A percentile compares a stretch with the other conserved stretches of the same genome.
Conservation (phyloP, 768 basidiomycete species). For the Hygrocybe punicea region DNA sequence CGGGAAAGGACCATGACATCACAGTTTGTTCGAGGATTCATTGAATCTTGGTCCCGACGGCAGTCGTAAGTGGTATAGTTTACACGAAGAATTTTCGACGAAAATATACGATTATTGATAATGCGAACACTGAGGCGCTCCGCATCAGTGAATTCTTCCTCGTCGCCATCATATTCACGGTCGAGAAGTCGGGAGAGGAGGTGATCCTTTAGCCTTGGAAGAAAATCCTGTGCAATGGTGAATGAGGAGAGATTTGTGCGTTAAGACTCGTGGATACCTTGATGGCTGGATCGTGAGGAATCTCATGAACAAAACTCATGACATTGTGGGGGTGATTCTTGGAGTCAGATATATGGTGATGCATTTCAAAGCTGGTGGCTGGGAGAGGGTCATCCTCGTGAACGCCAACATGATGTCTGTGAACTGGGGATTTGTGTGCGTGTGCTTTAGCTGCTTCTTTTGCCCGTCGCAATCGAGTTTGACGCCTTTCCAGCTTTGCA, state of each 20-base stretch:
- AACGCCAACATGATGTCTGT: neutral
- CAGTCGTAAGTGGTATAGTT: slow-evolving; percentile 48
- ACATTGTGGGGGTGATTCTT: slow-evolving; percentile 5
- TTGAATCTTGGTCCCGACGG: slow-evolving; percentile 37
- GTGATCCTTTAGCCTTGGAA: slow-evolving; percentile 28
- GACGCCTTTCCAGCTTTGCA: slow-evolving; percentile 14
- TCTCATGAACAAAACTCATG: slow-evolving; percentile 12
- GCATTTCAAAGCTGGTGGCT: slow-evolving; percentile 1
- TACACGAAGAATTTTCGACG: slow-evolving; percentile 32
- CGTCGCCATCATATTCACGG: slow-evolving; percentile 14
- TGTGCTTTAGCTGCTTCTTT: neutral
- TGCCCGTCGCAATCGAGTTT: slow-evolving; percentile 12
- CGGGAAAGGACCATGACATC: slow-evolving; percentile 36
- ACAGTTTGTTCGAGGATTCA: slow-evolving; percentile 37
- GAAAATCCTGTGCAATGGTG: slow-evolving; percentile 12
- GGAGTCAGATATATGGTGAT: slow-evolving; percentile 19
- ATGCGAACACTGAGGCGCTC: slow-evolving; percentile 19
- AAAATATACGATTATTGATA: slow-evolving; percentile 27
- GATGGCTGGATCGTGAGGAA: slow-evolving; percentile 16
- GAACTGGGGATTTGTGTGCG: neutral
- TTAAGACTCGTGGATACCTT: slow-evolving; percentile 7
- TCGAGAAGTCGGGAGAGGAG: slow-evolving; percentile 25
- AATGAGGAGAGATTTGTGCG: too few relatives aligned
- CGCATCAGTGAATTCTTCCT: slow-evolving; percentile 14
- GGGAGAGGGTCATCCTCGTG: slow-evolving; percentile 4